These are phyloP conservation scores for Astragalus membranaceus DNA, from an alignment of 306 rosid species.

Conservation along the genomic window DNA sequence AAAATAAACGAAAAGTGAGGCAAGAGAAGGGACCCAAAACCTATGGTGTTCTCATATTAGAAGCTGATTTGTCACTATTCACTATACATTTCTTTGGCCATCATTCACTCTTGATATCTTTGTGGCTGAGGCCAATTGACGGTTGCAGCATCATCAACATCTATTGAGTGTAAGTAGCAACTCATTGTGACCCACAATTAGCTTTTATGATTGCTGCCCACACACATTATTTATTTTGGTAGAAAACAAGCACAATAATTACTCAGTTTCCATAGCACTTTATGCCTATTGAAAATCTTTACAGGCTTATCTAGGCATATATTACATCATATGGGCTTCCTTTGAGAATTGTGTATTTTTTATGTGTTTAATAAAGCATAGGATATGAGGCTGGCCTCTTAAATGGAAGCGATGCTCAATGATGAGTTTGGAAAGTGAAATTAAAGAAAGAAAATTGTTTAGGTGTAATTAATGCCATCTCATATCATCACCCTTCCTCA, in stretches of 20 bases:
- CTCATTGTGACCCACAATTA: conserved; percentile 23
- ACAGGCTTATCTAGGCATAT: neutral
- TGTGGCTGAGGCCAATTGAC: neutral
- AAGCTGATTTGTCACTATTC: neutral
- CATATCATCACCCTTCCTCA: neutral
- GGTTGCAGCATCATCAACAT: conserved; percentile 26
- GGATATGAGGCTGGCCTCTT: no score
- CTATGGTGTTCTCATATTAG: no score
- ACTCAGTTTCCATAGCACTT: neutral
- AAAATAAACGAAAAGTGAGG: no score
- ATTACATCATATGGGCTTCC: neutral
- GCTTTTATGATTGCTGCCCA: conserved; percentile 11
- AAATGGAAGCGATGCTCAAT: neutral
- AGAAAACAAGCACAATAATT: neutral
- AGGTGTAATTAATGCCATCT: neutral
- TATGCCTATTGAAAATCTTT: neutral
- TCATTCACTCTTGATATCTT: neutral
- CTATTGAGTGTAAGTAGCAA: neutral
- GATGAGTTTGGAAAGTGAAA: neutral
- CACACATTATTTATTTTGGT: neutral
- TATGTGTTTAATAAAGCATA: no score
- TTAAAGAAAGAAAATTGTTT: neutral
- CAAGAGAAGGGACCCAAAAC: no score
- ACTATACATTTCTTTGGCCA: neutral
- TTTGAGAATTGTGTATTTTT: no score